Evolutionary conservation across 306 rosid species (phyloP).

Genomic region (Elaeagnus macrophylla): DNA sequence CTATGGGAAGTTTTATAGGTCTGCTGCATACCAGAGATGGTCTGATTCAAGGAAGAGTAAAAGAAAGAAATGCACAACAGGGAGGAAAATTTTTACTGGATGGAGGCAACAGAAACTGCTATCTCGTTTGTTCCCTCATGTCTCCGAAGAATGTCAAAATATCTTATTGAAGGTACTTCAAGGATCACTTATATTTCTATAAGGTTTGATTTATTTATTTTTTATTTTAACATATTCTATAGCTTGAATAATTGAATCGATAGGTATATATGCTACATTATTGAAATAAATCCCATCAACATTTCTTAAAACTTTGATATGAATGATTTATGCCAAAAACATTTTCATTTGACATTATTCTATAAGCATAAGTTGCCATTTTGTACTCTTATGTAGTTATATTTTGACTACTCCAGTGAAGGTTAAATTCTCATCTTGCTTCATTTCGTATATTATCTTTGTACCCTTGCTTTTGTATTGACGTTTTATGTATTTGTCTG

Average conservation of each 20-base stretch:
- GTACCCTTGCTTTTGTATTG: not conserved
- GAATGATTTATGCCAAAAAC: slow-evolving; percentile 6
- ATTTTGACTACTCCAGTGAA: not conserved
- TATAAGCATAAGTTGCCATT: not conserved
- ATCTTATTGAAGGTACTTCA: slow-evolving; percentile 50
- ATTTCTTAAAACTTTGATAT: not conserved
- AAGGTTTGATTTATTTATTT: not conserved
- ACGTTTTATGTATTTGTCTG: no score
- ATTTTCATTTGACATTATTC: not conserved
- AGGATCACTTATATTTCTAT: not conserved
- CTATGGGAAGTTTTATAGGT: slow-evolving; percentile 65
- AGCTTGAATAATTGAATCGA: not conserved
- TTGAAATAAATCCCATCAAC: not conserved
- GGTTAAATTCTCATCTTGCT: not conserved
- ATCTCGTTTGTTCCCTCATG: slow-evolving; percentile 52
- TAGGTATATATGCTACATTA: slow-evolving; percentile 8
- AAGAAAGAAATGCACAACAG: slow-evolving; percentile 43
- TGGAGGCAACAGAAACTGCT: slow-evolving; percentile 54
- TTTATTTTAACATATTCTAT: not conserved
- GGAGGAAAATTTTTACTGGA: slow-evolving; percentile 54
- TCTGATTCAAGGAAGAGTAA: slow-evolving; percentile 42
- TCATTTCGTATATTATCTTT: not conserved
- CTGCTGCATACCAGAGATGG: slow-evolving; percentile 55
- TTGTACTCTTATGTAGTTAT: not conserved
- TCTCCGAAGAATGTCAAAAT: slow-evolving; percentile 40